A percentile compares a stretch with the other conserved stretches of the same genome.
These are phyloP conservation scores for Talaromyces sp. DNA, from an alignment of 2,329 filamentous ascomycete genomes.

Conservation along the genomic window DNA sequence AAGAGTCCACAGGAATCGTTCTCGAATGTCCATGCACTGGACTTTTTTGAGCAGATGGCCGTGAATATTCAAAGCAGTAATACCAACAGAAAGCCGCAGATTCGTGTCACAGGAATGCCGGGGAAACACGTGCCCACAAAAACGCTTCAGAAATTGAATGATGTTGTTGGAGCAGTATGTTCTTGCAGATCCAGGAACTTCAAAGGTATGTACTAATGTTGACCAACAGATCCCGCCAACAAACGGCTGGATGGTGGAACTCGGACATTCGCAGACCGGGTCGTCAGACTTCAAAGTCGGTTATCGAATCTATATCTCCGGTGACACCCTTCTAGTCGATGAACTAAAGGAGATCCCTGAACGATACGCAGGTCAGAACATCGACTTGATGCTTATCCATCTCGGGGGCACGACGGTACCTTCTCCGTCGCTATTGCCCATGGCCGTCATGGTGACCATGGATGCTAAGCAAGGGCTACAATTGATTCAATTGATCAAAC, in stretches of 20 bases:
- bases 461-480: constrained; percentile 59
- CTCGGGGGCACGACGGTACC: constrained; percentile 63
- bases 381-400: constrained; percentile 64
- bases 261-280: constrained; percentile 43
- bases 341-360: constrained; percentile 58
- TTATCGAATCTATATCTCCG: constrained; percentile 62
- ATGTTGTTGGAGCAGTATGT: constrained; percentile 42
- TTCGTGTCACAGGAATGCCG: constrained; percentile 60
- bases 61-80: constrained; percentile 34
- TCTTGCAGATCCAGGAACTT: too few species aligned
- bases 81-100: constrained; percentile 31
- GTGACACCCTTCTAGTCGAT: constrained; percentile 59
- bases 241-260: constrained; percentile 63
- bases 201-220: background rate
- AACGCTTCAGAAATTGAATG: constrained; percentile 42
- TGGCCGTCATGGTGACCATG: constrained; percentile 69
- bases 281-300: constrained; percentile 39
- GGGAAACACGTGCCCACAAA: constrained; percentile 57
- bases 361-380: constrained; percentile 49
- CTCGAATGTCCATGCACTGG: constrained; percentile 50
- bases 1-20: constrained; percentile 48
- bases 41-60: constrained; percentile 51
- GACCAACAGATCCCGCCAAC: constrained; percentile 52
- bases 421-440: constrained; percentile 51
- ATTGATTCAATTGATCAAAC: constrained; percentile 55